Conservation (phyloP, 495 filamentous ascomycete genomes). For the Hyaloscypha finlandica region DNA sequence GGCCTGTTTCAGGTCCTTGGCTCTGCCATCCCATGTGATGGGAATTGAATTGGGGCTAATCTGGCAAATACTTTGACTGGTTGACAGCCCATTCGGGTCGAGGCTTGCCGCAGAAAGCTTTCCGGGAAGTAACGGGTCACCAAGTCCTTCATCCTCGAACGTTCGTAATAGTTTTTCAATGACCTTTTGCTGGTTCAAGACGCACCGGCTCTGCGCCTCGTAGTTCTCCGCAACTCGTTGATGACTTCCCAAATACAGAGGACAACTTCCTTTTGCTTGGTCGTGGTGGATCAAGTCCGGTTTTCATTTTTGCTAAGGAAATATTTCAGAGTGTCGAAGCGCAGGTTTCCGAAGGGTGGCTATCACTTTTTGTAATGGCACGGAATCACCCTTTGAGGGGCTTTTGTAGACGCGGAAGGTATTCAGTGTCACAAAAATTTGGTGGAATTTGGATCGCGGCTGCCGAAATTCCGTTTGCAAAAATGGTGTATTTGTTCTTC, state of each 20-base stretch:
- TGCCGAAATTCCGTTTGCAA: not conserved
- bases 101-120: not conserved
- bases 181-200: not conserved
- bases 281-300: not conserved
- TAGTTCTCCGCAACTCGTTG: not conserved
- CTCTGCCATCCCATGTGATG: not conserved
- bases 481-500: no score
- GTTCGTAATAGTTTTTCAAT: not conserved
- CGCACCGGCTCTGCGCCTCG: not conserved
- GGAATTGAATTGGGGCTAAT: not conserved
- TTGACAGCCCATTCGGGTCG: not conserved
- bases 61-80: not conserved
- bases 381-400: not conserved
- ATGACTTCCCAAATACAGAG: not conserved
- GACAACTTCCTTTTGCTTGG: not conserved
- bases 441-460: no score
- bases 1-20: not conserved
- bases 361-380: not conserved
- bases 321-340: not conserved
- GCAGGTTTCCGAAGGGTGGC: not conserved
- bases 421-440: not conserved
- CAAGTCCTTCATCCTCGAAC: not conserved
- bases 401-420: not conserved
- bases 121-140: not conserved
- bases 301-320: not conserved